Conservation (phyloP, 2,329 filamentous ascomycete genomes). For the Alternaria panax region DNA sequence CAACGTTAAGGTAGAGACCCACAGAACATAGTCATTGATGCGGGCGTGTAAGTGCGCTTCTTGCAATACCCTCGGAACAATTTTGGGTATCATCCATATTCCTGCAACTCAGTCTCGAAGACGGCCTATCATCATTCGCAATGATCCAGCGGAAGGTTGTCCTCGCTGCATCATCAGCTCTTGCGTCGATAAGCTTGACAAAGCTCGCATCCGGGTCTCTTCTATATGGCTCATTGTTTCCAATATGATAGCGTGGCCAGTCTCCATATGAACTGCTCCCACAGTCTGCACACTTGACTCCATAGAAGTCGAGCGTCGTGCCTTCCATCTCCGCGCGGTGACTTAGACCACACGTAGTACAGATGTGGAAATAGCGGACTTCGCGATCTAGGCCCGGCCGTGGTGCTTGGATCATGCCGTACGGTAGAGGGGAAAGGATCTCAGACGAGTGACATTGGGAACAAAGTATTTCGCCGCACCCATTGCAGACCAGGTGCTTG, state of each 20-base stretch:
- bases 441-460: conserved; percentile 17
- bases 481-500: conserved; percentile 17
- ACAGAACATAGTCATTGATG: neutral
- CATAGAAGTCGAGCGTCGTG: conserved; percentile 20
- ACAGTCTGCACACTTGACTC: conserved; percentile 17
- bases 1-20: neutral
- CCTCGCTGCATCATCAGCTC: conserved; percentile 15
- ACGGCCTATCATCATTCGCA: neutral
- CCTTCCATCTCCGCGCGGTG: conserved; percentile 23
- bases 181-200: conserved; percentile 16
- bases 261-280: conserved; percentile 20
- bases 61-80: neutral
- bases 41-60: neutral
- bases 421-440: conserved; percentile 19
- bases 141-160: conserved; percentile 12
- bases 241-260: conserved; percentile 22
- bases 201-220: conserved; percentile 21
- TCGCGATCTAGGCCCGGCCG: conserved; percentile 1
- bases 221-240: conserved; percentile 23
- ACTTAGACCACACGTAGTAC: conserved; percentile 19
- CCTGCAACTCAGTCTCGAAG: neutral
- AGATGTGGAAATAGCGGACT: conserved; percentile 22
- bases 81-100: neutral
- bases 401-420: conserved; percentile 18
- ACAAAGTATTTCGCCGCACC: conserved; percentile 14